A percentile compares a stretch with the other conserved stretches of the same genome.
phyloP scores from a whole-genome alignment of 768 basidiomycete genomes.

The Tylopilus cervinicoccineus region DNA sequence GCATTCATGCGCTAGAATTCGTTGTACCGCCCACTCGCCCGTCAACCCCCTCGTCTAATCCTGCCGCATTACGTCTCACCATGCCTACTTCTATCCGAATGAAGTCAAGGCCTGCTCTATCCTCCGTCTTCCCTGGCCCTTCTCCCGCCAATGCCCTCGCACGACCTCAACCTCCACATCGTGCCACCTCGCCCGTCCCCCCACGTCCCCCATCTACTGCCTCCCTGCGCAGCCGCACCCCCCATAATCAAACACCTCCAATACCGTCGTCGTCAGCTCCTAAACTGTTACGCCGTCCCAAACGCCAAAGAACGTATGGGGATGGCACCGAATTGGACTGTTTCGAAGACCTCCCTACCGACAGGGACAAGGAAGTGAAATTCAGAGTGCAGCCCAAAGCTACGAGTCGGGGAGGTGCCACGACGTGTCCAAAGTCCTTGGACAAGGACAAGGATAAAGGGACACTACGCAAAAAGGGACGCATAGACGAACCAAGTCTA shows the following conservation, averaged over 20 bases:
- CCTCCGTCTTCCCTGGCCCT: constrained; percentile 64
- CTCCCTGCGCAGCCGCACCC: constrained; percentile 40
- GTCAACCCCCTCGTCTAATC: constrained; percentile 74
- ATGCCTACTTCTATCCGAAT: constrained; percentile 81
- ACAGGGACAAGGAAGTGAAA: constrained; percentile 74
- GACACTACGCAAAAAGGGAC: constrained; percentile 55
- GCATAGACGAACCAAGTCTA: constrained; percentile 40
- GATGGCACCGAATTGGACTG: constrained; percentile 89
- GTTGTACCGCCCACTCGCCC: constrained; percentile 74
- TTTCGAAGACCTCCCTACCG: constrained; percentile 84
- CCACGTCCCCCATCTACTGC: constrained; percentile 56
- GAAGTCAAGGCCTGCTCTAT: constrained; percentile 71
- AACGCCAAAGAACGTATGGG: constrained; percentile 71
- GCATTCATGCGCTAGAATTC: constrained; percentile 55
- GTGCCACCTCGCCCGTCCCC: constrained; percentile 57
- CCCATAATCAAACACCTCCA: constrained; percentile 25
- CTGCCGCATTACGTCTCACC: constrained; percentile 74
- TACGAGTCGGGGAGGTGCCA: constrained; percentile 53
- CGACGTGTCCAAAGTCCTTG: constrained; percentile 40
- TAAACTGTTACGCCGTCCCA: constrained; percentile 71
- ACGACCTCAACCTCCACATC: constrained; percentile 36
- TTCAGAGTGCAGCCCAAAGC: constrained; percentile 74
- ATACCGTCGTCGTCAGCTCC: constrained; percentile 47
- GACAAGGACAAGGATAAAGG: constrained; percentile 47
- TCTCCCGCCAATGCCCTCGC: constrained; percentile 26